Percentiles rank a stretch among this genome's conserved stretches.
phyloP scores from a whole-genome alignment of 305 asterid species.

The Fraxinus sp. region DNA sequence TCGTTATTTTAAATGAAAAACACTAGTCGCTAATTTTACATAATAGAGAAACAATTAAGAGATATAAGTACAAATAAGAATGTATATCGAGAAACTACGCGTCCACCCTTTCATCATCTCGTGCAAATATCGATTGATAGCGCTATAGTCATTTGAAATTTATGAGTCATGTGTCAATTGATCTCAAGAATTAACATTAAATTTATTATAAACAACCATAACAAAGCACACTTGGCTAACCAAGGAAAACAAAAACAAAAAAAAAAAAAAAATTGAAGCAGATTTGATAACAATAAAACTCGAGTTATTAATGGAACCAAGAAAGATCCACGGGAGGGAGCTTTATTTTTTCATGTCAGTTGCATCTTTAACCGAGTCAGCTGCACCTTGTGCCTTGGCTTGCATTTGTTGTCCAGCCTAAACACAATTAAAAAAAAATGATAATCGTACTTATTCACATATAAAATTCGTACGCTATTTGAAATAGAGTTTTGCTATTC shows the following conservation, averaged over 20 bases:
- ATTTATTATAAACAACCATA: no score
- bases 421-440: not conserved
- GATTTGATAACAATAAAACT: not conserved
- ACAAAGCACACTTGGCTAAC: not conserved
- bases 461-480: not conserved
- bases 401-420: constrained; percentile 43
- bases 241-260: not conserved
- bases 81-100: not conserved
- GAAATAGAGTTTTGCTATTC: not conserved
- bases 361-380: constrained; percentile 43
- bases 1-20: not conserved
- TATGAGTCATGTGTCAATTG: not conserved
- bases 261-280: not conserved
- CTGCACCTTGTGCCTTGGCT: constrained; percentile 43
- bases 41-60: not conserved
- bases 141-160: not conserved
- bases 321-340: not conserved
- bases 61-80: not conserved
- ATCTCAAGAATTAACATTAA: not conserved
- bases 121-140: not conserved
- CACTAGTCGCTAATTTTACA: not conserved
- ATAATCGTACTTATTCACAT: not conserved
- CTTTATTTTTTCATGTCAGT: constrained; percentile 37
- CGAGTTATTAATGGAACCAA: not conserved
- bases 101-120: not conserved